A percentile compares a stretch with the other conserved stretches of the same genome.
Conservation (phyloP, 2,329 filamentous ascomycete genomes). For the Colletotrichum brevisporum region DNA sequence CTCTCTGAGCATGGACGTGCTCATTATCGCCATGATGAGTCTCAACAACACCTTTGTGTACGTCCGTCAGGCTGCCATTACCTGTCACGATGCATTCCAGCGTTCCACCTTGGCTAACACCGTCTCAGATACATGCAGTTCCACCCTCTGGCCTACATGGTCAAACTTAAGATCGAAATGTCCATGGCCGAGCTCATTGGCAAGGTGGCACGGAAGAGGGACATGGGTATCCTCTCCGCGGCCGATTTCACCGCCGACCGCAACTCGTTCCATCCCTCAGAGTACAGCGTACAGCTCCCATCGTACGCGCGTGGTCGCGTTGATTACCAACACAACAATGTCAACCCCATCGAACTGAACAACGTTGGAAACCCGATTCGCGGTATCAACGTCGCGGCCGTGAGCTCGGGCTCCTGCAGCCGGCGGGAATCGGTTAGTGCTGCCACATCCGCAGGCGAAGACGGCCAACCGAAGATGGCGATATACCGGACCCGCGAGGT, state of each 20-base stretch:
- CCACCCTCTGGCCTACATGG: constrained; percentile 65
- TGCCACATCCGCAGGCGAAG: background rate
- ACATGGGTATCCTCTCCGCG: constrained; percentile 31
- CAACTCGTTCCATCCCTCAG: constrained; percentile 24
- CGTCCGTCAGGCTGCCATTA: background rate
- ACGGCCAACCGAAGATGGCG: constrained; percentile 34
- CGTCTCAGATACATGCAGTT: constrained; percentile 61
- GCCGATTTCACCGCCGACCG: constrained; percentile 11
- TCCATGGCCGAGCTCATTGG: constrained; percentile 67
- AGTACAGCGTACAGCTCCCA: constrained; percentile 32
- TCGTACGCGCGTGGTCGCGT: background rate
- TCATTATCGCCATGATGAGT: constrained; percentile 59
- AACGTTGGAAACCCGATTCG: constrained; percentile 1
- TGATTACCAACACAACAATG: background rate
- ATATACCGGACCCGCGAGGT: constrained; percentile 34
- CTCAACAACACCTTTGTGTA: constrained; percentile 59
- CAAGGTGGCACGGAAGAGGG: constrained; percentile 49
- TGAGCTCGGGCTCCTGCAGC: constrained; percentile 16
- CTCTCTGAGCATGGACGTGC: constrained; percentile 59
- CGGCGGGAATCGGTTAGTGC: constrained; percentile 9
- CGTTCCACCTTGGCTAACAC: constrained; percentile 33
- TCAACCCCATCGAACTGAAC: constrained; percentile 10
- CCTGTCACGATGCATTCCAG: background rate
- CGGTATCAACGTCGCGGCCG: constrained; percentile 24
- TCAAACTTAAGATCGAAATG: constrained; percentile 69